A percentile compares a stretch with the other conserved stretches of the same genome.
phyloP scores from a whole-genome alignment of 2,329 filamentous ascomycete species.

The Teratosphaeria nubilosa region DNA sequence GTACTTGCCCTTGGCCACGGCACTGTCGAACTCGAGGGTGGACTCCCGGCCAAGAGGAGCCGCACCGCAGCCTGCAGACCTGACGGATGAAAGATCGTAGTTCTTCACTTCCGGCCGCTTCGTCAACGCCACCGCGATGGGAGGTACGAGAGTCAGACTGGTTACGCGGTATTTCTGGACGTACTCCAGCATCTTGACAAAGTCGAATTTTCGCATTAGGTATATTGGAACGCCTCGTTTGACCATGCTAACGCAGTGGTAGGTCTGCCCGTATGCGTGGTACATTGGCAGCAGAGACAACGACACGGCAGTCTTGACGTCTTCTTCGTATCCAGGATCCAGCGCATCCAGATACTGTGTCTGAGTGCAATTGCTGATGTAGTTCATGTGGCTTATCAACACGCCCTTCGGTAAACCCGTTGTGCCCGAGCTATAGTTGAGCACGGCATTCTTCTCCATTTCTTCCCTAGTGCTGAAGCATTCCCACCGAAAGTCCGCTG shows the following conservation, averaged over 20 bases:
- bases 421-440: conserved; percentile 73
- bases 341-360: conserved; percentile 41
- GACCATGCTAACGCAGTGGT: conserved; percentile 52
- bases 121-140: conserved; percentile 61
- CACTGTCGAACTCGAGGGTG: conserved; percentile 43
- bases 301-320: conserved; percentile 32
- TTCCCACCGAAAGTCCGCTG: conserved; percentile 53
- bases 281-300: conserved; percentile 68
- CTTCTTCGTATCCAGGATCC: conserved; percentile 40
- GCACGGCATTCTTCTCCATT: conserved; percentile 47
- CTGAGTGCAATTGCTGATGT: conserved; percentile 59
- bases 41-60: conserved; percentile 48
- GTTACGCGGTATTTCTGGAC: conserved; percentile 61
- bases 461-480: conserved; percentile 42
- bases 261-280: conserved; percentile 50
- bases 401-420: conserved; percentile 72
- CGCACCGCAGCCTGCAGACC: conserved; percentile 52
- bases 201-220: conserved; percentile 70
- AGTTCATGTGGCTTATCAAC: conserved; percentile 67
- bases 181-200: conserved; percentile 58
- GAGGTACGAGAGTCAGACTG: conserved; percentile 57
- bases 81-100: conserved; percentile 59
- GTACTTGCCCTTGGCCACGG: conserved; percentile 42
- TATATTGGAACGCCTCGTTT: conserved; percentile 55
- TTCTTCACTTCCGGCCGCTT: conserved; percentile 58